Base-by-base conservation (phyloP, 2,329 filamentous ascomycete genomes). In the Hypomyces rosellus region DNA sequence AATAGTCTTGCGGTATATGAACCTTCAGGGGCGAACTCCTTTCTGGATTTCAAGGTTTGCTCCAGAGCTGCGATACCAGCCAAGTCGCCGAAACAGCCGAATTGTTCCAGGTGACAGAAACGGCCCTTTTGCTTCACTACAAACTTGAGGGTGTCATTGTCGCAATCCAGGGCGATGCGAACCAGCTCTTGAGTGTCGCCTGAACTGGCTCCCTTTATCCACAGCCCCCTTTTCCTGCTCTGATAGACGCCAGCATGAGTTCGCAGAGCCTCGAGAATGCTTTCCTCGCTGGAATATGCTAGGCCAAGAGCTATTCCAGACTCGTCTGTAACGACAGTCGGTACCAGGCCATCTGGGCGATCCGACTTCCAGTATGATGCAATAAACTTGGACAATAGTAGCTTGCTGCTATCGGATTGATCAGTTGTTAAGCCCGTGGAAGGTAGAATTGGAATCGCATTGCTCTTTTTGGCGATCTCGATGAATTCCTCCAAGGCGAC, bases 1-100 rank as follows among this genome's bases (percentile, higher is more conserved):
- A 97, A 99, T 1, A 99, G 75, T 34, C 92, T 80, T 15, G 90
- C 89, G 4, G 93, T 99, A 69, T 99, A 99, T 12, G 93, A 99
- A 1, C 91, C 92, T 57, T 80, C 79, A 0, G 93, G 92, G 0
- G 92, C 91, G 15, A 87, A 89, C 39, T 79, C 71, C 66, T 93
- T 96, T 60, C 93, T 85, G 38, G 84, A 85, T 56, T 86, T 74
- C 13, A 99, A 77, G 0, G 91, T 97, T 69, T 92, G 86, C 66
- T 97, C 89, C 11, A 99, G 80, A 55, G 84, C 87, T 1, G 89
- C 81, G 41, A 99, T 80, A 11, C 93, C 93, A 45, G 72, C 79
- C 58, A 93, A 84, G 46, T 89, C 80, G 22, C 93, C 93, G 63
- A 97, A 97, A 72, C 93, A 99, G 51, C 89, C 90, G 45, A 89